Evolutionary conservation across 768 basidiomycete genomes (phyloP).

Genomic region (Punctularia strigosozonata): DNA sequence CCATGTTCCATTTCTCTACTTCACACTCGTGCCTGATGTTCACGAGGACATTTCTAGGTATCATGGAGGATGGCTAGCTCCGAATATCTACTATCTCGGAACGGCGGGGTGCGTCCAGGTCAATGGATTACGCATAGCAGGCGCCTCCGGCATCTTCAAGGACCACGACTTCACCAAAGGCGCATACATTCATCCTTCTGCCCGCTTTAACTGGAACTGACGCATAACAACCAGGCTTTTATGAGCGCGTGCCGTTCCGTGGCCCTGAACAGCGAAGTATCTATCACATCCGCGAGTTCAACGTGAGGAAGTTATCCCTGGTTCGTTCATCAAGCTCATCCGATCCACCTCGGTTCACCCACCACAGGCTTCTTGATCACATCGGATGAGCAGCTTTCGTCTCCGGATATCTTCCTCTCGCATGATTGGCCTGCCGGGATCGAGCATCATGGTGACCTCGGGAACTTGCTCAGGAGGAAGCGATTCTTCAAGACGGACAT

Average conservation of each 20-base stretch:
- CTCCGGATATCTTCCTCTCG: constrained; percentile 73
- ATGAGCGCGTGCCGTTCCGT: constrained; percentile 77
- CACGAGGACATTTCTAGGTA: constrained; percentile 37
- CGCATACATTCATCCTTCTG: constrained; percentile 14
- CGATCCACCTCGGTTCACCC: background rate
- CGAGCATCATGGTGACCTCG: constrained; percentile 66
- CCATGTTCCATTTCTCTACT: background rate
- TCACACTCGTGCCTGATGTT: background rate
- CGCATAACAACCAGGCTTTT: constrained; percentile 41
- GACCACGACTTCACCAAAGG: constrained; percentile 60
- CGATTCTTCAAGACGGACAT: constrained; percentile 70
- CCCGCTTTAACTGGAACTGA: background rate
- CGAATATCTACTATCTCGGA: constrained; percentile 94
- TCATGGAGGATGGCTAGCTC: constrained; percentile 94
- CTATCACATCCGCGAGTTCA: constrained; percentile 87
- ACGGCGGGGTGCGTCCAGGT: constrained; percentile 82
- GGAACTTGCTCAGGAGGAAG: constrained; percentile 58
- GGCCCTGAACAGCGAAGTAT: constrained; percentile 61
- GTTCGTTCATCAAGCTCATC: constrained; percentile 23
- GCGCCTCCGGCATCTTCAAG: constrained; percentile 90
- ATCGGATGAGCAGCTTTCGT: constrained; percentile 33
- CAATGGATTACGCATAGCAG: constrained; percentile 80
- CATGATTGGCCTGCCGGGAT: constrained; percentile 95
- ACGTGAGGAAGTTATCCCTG: constrained; percentile 65
- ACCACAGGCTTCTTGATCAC: background rate